Base-by-base conservation (phyloP, 345 rosid species). In the Euphorbia tirucalli region DNA sequence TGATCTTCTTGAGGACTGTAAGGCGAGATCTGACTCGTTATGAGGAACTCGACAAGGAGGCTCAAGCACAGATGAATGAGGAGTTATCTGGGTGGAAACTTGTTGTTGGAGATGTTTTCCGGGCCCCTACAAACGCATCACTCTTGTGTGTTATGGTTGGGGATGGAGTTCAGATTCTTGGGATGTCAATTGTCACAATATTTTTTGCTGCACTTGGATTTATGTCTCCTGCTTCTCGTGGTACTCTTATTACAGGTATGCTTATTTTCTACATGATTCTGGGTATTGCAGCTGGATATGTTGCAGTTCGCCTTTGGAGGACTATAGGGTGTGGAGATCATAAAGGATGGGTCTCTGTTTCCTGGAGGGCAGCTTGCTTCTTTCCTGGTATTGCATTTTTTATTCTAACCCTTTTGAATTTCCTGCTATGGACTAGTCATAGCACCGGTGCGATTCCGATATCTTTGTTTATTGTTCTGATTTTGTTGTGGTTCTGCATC, bases 21-120 rank as follows among this genome's bases (percentile, higher is more conserved):
- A 79, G 97, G 82, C 81, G 97, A 31, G 97, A 92, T 85, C 80
- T 92, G 72, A 92, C 97, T 3, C 90, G 84, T 5, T 92, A 92
- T 43, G 97, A 92, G 87, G 97, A 92, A 77, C 86, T 92, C 15
- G 96, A 92, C 83, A 89, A 89, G 83, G 97, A 91, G 71, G 93
- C 95, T 55, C 95, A 91, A 62, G 91, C 93, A 64, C 97, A 91
- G 85, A 89, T 91, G 97, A 91, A 89, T 22, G 95, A 91, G 83
- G 97, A 91, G 84, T 80, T 89, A 60, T 91, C 95, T 55, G 95
- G 97, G 25, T 88, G 92, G 89, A 88, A 88, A 73, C 92, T 88
- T 71, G 90, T 92, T 21, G 93, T 89, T 1, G 91, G 89, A n/a
- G 93, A 87, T 77, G 93, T 89, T 71, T 89, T 89, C 77, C 88